These are phyloP conservation scores for Leccinum pachyderme DNA, from an alignment of 1,284 basidiomycete species.

Conservation along the genomic window DNA sequence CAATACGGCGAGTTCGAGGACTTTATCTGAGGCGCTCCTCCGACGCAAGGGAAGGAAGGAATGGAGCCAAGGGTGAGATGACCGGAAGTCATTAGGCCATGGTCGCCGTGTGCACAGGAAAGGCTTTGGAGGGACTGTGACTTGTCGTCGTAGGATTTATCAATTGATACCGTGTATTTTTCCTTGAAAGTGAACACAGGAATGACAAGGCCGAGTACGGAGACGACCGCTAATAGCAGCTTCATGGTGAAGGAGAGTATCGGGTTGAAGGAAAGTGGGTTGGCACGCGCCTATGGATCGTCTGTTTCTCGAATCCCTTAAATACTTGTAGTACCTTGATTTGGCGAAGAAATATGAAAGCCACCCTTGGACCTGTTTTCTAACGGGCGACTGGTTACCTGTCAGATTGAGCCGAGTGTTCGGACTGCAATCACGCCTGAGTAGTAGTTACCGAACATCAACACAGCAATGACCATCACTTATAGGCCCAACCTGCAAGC, in stretches of 20 bases:
- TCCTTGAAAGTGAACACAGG: slow-evolving; percentile 9
- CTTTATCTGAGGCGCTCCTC: slow-evolving; percentile 40
- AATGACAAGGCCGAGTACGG: slow-evolving; percentile 3
- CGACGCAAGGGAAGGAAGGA: slow-evolving; percentile 51
- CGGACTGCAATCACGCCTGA: not conserved
- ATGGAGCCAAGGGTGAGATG: slow-evolving; percentile 44
- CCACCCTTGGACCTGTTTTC: not conserved
- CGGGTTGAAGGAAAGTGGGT: not conserved
- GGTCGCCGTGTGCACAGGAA: slow-evolving; percentile 47
- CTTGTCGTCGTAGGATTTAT: slow-evolving; percentile 38
- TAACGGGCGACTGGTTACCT: not conserved
- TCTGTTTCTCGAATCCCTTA: not conserved
- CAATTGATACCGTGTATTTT: slow-evolving; percentile 14
- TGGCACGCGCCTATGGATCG: not conserved
- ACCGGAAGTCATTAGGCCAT: slow-evolving; percentile 39
- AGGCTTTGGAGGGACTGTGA: slow-evolving; percentile 36
- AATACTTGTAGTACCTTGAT: not conserved
- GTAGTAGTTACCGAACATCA: not conserved
- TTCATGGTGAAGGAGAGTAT: slow-evolving; percentile 14
- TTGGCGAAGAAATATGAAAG: not conserved
- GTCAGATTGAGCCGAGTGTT: not conserved
- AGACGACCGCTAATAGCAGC: not conserved
- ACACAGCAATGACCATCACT: not conserved
- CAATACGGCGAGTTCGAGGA: slow-evolving; percentile 22
- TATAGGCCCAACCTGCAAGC: not conserved